Conservation (phyloP, 805 yeast genomes). For the Kuraishia borneana region DNA sequence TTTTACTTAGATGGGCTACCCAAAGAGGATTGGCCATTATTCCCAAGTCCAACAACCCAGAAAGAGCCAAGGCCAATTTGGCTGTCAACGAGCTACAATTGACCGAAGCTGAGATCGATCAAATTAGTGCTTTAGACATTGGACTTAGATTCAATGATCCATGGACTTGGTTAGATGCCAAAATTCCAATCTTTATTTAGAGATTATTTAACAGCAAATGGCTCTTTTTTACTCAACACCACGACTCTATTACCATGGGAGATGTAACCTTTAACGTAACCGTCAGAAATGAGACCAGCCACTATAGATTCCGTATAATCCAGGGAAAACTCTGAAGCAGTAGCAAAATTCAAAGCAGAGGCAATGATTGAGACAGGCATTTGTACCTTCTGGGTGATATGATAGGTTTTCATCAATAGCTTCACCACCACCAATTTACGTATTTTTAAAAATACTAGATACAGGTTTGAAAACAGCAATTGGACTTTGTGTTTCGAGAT, state of each 20-base stretch:
- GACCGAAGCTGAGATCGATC: constrained; percentile 35
- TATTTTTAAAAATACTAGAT: constrained; percentile 43
- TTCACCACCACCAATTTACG: constrained; percentile 38
- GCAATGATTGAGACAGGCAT: constrained; percentile 25
- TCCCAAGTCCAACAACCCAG: constrained; percentile 69
- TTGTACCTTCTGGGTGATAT: constrained; percentile 12
- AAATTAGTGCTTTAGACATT: constrained; percentile 51
- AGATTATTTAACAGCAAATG: too few species aligned
- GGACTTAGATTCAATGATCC: constrained; percentile 83
- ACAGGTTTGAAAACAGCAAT: constrained; percentile 48
- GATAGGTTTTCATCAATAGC: constrained; percentile 32
- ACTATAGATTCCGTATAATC: constrained; percentile 46
- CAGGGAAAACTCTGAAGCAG: constrained; percentile 12
- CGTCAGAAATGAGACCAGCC: constrained; percentile 52
- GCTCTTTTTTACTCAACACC: constrained; percentile 63
- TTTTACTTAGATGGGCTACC: constrained; percentile 75
- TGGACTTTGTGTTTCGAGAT: constrained; percentile 33
- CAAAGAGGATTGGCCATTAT: constrained; percentile 68
- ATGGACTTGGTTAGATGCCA: constrained; percentile 22
- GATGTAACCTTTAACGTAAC: constrained; percentile 66
- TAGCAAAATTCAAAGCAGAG: constrained; percentile 31
- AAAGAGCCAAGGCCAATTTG: constrained; percentile 53
- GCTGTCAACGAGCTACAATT: constrained; percentile 40
- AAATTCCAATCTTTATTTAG: constrained; percentile 18
- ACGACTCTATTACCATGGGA: constrained; percentile 66